Percentiles rank a stretch among this genome's conserved stretches.
Evolutionary conservation across 2,329 filamentous ascomycete genomes (phyloP).

Genomic region (Paracorniculantispora psalliotae): DNA sequence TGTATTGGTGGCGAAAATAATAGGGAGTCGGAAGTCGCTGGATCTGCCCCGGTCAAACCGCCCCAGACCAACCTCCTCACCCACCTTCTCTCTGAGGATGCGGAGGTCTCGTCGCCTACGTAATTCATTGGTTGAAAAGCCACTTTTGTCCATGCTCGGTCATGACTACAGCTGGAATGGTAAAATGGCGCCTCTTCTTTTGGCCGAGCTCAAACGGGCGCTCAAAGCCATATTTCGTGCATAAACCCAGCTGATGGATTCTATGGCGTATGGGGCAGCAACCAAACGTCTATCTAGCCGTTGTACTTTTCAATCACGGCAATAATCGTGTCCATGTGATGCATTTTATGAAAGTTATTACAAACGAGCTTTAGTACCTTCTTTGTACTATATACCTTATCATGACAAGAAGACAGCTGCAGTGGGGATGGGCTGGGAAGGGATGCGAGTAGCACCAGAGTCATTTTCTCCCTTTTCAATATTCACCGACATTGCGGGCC

Average conservation of each 20-base stretch:
- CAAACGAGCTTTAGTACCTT: background rate
- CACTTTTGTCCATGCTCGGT: background rate
- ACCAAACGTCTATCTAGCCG: background rate
- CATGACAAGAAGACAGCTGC: background rate
- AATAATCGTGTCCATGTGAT: background rate
- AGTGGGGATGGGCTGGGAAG: background rate
- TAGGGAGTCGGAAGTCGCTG: background rate
- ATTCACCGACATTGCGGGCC: background rate
- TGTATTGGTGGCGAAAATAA: background rate
- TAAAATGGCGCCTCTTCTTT: background rate
- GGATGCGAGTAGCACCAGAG: background rate
- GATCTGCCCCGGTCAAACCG: background rate
- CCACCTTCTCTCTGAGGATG: background rate
- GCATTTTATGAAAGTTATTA: background rate
- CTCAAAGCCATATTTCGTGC: background rate
- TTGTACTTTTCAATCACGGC: background rate
- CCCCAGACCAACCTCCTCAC: background rate
- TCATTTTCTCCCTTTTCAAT: background rate
- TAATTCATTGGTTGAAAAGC: background rate
- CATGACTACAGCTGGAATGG: background rate
- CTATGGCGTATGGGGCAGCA: background rate
- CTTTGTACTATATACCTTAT: background rate
- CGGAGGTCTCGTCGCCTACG: background rate
- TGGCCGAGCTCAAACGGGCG: conserved; percentile 6
- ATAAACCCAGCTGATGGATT: background rate